Evolutionary conservation across 2,329 filamentous ascomycete species (phyloP).

Genomic region (Epichloe coenophiala): DNA sequence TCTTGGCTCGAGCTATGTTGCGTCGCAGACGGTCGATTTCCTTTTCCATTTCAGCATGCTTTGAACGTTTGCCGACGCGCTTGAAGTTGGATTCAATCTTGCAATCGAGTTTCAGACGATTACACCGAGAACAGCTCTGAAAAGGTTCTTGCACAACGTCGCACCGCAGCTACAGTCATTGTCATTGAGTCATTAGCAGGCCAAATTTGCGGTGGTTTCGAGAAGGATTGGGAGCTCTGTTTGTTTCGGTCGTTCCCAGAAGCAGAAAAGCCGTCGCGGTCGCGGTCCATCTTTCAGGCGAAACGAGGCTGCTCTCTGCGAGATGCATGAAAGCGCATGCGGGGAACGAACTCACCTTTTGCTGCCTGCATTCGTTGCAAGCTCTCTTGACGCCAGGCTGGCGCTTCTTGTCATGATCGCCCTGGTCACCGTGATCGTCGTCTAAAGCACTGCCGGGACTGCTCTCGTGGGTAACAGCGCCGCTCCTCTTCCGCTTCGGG

Average conservation of each 20-base stretch:
- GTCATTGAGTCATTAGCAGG: neutral
- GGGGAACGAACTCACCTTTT: slow-evolving; percentile 49
- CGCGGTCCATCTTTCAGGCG: neutral
- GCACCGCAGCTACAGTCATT: slow-evolving; percentile 53
- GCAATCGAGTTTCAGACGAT: slow-evolving; percentile 67
- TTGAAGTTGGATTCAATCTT: slow-evolving; percentile 84
- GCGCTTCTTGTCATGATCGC: slow-evolving; percentile 45
- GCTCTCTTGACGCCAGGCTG: slow-evolving; percentile 63
- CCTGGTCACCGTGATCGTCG: slow-evolving; percentile 32
- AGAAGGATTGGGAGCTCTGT: neutral
- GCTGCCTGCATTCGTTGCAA: slow-evolving; percentile 74
- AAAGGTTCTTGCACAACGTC: slow-evolving; percentile 75
- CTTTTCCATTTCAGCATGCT: slow-evolving; percentile 77
- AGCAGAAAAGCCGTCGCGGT: no score
- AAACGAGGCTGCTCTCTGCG: neutral
- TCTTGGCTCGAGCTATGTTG: slow-evolving; percentile 44
- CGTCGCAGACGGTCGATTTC: slow-evolving; percentile 59
- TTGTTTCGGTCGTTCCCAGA: neutral
- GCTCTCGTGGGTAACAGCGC: slow-evolving; percentile 38
- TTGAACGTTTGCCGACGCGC: slow-evolving; percentile 67
- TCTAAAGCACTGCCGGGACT: slow-evolving; percentile 41
- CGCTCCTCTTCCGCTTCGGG: slow-evolving; percentile 46
- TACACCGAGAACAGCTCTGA: slow-evolving; percentile 62
- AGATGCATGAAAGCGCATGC: neutral
- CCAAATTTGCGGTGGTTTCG: neutral